Conservation (phyloP, 371 early-diverging fungal genomes). For the Mortierella sp. region DNA sequence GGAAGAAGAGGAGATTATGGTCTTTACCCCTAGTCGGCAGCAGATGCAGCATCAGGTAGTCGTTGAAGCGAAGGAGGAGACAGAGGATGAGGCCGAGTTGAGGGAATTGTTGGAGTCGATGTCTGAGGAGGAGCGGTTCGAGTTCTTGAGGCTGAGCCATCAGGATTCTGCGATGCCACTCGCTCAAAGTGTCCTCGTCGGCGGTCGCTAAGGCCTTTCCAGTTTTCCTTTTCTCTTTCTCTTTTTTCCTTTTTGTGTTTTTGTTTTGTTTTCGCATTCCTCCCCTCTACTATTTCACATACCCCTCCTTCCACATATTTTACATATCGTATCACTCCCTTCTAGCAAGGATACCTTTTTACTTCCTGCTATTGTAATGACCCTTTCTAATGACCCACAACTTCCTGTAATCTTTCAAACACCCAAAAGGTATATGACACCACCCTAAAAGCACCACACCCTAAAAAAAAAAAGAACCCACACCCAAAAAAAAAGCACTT, state of each 20-base stretch:
- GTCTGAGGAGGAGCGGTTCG: constrained; percentile 44
- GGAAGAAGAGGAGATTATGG: neutral
- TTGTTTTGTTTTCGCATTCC: neutral
- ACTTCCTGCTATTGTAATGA: neutral
- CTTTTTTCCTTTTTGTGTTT: neutral
- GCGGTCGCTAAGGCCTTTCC: neutral
- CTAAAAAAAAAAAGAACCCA: too few relatives aligned
- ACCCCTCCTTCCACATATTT: neutral
- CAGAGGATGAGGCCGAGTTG: constrained; percentile 47
- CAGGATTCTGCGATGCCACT: neutral
- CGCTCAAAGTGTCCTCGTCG: neutral
- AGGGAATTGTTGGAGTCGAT: constrained; percentile 41
- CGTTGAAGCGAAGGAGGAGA: constrained; percentile 31
- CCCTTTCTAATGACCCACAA: constrained; percentile 2
- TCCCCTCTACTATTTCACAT: neutral
- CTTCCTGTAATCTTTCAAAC: neutral
- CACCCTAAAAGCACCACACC: too few relatives aligned
- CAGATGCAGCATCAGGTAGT: neutral
- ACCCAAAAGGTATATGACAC: too few relatives aligned
- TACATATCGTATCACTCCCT: neutral
- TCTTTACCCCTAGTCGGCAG: neutral
- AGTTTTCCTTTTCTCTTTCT: neutral
- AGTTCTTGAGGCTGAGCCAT: constrained; percentile 37
- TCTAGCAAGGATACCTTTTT: neutral
- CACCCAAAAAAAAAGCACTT: too few relatives aligned